Conservation (phyloP, 176 grass and related monocot species). For the Lolium rigidum region DNA sequence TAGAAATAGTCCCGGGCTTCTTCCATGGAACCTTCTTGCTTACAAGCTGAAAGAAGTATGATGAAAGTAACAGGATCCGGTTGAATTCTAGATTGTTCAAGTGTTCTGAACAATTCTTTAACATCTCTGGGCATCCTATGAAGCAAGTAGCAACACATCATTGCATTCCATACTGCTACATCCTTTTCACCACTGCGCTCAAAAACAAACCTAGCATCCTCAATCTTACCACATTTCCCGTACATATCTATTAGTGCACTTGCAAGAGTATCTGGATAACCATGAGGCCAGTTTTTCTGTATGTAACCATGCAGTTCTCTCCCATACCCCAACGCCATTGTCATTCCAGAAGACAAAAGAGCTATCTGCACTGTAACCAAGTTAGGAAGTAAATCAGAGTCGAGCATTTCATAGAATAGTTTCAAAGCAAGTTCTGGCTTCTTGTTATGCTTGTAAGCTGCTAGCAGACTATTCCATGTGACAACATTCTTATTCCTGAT, state of each 20-base stretch:
- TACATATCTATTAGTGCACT: slow-evolving; percentile 70
- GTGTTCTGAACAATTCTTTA: slow-evolving; percentile 48
- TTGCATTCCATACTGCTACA: slow-evolving; percentile 67
- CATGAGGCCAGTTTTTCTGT: slow-evolving; percentile 53
- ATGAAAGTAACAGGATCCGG: slow-evolving; percentile 66
- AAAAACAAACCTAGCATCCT: slow-evolving; percentile 58
- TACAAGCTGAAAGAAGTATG: slow-evolving; percentile 72
- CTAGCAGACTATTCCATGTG: slow-evolving; percentile 69
- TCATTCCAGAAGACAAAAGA: slow-evolving; percentile 62
- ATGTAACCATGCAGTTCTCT: slow-evolving; percentile 69
- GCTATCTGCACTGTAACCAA: slow-evolving; percentile 60
- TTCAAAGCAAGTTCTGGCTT: slow-evolving; percentile 65
- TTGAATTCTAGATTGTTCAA: slow-evolving; percentile 51
- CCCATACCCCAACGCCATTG: slow-evolving; percentile 52
- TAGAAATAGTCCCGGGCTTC: slow-evolving; percentile 60
- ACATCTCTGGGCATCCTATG: slow-evolving; percentile 57
- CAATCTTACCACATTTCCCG: slow-evolving; percentile 72
- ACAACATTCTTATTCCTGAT: slow-evolving; percentile 66
- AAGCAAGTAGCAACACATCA: slow-evolving; percentile 64
- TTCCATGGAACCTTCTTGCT: slow-evolving; percentile 60
- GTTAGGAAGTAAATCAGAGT: slow-evolving; percentile 51
- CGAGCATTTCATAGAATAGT: slow-evolving; percentile 51
- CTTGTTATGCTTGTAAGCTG: slow-evolving; percentile 62
- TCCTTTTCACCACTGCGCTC: slow-evolving; percentile 52
- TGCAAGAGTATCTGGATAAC: slow-evolving; percentile 50